Evolutionary conservation across 208 protist species (phyloP).

Genomic region (Zelonia costaricensis): DNA sequence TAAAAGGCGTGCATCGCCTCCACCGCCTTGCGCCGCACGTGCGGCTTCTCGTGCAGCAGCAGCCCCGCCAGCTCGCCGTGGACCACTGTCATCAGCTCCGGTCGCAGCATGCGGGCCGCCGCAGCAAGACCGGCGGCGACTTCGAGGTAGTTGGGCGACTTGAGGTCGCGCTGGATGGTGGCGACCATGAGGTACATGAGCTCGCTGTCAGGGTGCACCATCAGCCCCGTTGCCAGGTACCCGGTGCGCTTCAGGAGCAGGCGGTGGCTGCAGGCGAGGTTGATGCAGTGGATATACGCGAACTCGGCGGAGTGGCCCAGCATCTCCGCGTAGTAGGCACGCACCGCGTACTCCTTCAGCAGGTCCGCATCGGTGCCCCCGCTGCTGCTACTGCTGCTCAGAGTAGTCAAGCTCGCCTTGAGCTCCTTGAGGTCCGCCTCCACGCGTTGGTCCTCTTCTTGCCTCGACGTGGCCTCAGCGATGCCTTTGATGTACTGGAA

Average conservation of each 20-base stretch:
- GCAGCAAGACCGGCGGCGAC: conserved; percentile 90
- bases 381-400: too few relatives aligned
- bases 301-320: conserved; percentile 92
- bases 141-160: conserved; percentile 89
- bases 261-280: conserved; percentile 88
- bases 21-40: conserved; percentile 95
- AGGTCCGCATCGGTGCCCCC: conserved; percentile 31
- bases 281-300: conserved; percentile 96
- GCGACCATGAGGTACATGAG: conserved; percentile 95
- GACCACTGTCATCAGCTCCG: conserved; percentile 90
- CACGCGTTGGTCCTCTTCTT: conserved; percentile 84
- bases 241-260: conserved; percentile 81
- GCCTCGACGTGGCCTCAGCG: conserved; percentile 71
- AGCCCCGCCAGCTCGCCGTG: conserved; percentile 62
- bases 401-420: conserved; percentile 39
- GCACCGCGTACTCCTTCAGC: conserved; percentile 88
- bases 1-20: conserved; percentile 90
- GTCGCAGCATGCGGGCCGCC: conserved; percentile 76
- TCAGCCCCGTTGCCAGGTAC: conserved; percentile 91
- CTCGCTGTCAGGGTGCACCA: conserved; percentile 88
- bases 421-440: conserved; percentile 55
- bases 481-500: conserved; percentile 70
- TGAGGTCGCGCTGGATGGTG: conserved; percentile 93
- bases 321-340: conserved; percentile 96
- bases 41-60: conserved; percentile 47